phyloP scores from a whole-genome alignment of 495 filamentous ascomycete genomes.

The Xylaria intraflava region DNA sequence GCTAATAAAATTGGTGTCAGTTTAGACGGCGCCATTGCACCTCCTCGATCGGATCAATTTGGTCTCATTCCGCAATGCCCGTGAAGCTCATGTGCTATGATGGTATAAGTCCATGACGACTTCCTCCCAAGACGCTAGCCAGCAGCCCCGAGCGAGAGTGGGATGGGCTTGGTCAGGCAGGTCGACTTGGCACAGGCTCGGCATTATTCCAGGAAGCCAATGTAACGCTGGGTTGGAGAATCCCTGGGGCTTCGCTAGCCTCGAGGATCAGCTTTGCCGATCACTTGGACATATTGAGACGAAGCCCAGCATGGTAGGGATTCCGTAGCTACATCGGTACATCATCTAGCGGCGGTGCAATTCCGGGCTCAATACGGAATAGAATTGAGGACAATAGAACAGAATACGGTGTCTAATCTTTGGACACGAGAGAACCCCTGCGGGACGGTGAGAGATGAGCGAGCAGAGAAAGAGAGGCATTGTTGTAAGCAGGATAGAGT shows the following conservation, averaged over 20 bases:
- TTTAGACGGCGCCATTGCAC: neutral
- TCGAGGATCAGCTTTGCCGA: conserved; percentile 8
- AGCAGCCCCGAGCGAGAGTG: neutral
- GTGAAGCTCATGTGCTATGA: neutral
- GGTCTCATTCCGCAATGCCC: neutral
- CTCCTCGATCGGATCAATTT: conserved; percentile 1
- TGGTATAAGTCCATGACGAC: conserved; percentile 6
- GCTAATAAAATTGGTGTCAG: neutral
- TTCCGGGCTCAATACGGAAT: conserved; percentile 3
- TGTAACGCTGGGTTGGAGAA: conserved; percentile 6
- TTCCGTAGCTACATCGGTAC: too few species aligned
- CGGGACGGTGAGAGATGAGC: neutral
- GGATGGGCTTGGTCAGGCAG: conserved; percentile 1
- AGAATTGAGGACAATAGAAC: too few species aligned
- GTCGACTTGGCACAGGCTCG: neutral
- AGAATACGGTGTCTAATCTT: too few species aligned
- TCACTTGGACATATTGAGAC: conserved; percentile 2
- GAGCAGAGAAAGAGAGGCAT: neutral
- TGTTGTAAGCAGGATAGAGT: neutral
- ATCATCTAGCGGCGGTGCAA: conserved; percentile 4
- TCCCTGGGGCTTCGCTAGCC: conserved; percentile 10
- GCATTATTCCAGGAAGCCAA: neutral
- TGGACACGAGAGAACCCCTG: conserved; percentile 2
- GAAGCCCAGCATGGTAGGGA: neutral
- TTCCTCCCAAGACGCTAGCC: neutral